These are phyloP conservation scores for Aspergillus novofumigatus DNA, from an alignment of 2,329 filamentous ascomycete species.

Conservation along the genomic window DNA sequence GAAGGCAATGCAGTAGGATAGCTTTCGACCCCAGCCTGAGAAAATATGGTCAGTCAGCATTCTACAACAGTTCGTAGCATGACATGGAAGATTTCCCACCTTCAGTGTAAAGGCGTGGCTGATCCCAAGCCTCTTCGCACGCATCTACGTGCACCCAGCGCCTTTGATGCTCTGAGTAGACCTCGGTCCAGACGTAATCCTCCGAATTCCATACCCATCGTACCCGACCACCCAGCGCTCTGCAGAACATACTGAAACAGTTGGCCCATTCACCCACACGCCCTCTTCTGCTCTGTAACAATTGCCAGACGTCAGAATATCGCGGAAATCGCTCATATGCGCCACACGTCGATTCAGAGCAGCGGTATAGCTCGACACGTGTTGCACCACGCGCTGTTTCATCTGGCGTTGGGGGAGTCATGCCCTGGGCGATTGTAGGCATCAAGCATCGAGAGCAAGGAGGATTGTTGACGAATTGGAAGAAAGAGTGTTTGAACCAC, in stretches of 20 bases:
- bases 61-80: background rate
- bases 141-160: conserved; percentile 96
- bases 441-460: conserved; percentile 76
- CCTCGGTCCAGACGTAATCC: conserved; percentile 96
- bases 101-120: conserved; percentile 84
- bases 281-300: conserved; percentile 80
- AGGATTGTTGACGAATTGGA: conserved; percentile 95
- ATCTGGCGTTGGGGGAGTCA: conserved; percentile 79
- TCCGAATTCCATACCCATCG: conserved; percentile 98
- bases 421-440: conserved; percentile 76
- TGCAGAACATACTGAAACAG: conserved; percentile 97
- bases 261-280: conserved; percentile 96
- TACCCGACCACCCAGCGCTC: conserved; percentile 83
- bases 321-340: conserved; percentile 85
- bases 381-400: conserved; percentile 84
- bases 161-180: conserved; percentile 89
- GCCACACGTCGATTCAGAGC: conserved; percentile 70
- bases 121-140: conserved; percentile 94
- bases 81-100: conserved; percentile 46
- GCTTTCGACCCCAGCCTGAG: conserved; percentile 84
- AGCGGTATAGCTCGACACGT: conserved; percentile 85
- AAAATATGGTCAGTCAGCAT: conserved; percentile 11
- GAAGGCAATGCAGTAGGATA: conserved; percentile 96
- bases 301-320: conserved; percentile 90
- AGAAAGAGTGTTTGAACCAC: conserved; percentile 96